Conservation (phyloP, 345 rosid genomes). For the Mercurialis annua region DNA sequence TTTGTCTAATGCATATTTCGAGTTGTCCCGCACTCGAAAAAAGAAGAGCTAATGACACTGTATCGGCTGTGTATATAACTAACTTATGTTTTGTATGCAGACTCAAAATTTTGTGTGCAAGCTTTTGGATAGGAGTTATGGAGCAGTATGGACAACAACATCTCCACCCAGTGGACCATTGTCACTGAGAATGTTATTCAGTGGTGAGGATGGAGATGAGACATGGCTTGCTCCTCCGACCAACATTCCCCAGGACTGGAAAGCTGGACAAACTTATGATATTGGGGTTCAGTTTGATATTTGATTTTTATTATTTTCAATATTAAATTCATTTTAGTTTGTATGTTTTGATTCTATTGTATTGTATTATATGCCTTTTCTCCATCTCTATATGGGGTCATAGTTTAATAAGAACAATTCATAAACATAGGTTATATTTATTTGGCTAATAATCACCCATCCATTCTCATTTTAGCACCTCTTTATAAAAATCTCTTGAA, state of each 20-base stretch:
- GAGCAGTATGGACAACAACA: constrained; percentile 55
- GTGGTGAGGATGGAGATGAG: constrained; percentile 55
- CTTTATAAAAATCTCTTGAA: too few relatives aligned
- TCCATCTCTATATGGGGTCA: neutral
- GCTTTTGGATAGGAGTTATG: constrained; percentile 48
- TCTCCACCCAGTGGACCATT: constrained; percentile 57
- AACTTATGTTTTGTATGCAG: constrained; percentile 38
- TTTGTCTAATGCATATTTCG: too few relatives aligned
- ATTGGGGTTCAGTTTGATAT: constrained; percentile 50
- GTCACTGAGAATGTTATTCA: constrained; percentile 58
- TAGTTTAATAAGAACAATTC: constrained; percentile 4
- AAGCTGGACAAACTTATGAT: constrained; percentile 58
- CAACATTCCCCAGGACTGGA: constrained; percentile 58
- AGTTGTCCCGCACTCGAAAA: too few relatives aligned
- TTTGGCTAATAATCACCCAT: too few relatives aligned
- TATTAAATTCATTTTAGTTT: neutral
- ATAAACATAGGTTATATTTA: too few relatives aligned
- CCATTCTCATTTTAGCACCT: too few relatives aligned
- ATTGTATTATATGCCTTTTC: neutral
- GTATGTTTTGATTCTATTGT: too few relatives aligned
- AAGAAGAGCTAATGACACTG: too few relatives aligned
- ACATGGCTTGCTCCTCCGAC: constrained; percentile 60
- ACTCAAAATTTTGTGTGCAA: constrained; percentile 50
- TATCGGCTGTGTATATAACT: too few relatives aligned
- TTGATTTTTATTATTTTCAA: neutral